Evolutionary conservation across 2,329 filamentous ascomycete genomes (phyloP).

Genomic region (Penicillium fuscoglaucum): DNA sequence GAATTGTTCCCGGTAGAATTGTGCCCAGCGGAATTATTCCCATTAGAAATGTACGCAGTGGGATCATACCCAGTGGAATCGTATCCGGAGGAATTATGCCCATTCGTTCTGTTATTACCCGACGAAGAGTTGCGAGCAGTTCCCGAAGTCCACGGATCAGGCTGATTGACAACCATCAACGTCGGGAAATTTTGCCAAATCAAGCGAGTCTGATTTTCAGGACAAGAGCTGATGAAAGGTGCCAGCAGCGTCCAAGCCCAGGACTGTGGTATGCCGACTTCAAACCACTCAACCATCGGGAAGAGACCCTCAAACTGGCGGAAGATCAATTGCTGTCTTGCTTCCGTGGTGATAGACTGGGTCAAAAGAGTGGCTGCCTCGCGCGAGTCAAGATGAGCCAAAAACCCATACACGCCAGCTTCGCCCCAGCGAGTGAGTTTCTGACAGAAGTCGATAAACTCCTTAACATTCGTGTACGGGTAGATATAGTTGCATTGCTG

Average conservation of each 20-base stretch:
- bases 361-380: conserved; percentile 71
- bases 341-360: conserved; percentile 75
- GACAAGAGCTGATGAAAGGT: conserved; percentile 77
- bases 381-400: conserved; percentile 73
- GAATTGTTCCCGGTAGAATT: not conserved
- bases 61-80: not conserved
- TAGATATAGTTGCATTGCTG: conserved; percentile 80
- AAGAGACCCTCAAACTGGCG: conserved; percentile 77
- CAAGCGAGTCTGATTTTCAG: conserved; percentile 69
- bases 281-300: conserved; percentile 82
- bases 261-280: conserved; percentile 74
- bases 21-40: not conserved
- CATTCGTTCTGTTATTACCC: conserved; percentile 54
- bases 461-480: conserved; percentile 69
- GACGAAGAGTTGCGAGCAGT: not conserved
- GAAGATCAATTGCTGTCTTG: conserved; percentile 81
- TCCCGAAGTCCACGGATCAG: conserved; percentile 56
- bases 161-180: conserved; percentile 70
- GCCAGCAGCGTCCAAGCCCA: conserved; percentile 83
- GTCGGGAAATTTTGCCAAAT: conserved; percentile 83
- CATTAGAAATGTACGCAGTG: no score
- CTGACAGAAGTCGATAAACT: conserved; percentile 81
- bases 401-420: conserved; percentile 76
- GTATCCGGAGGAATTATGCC: not conserved
- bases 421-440: conserved; percentile 82